Percentiles rank a stretch among this genome's conserved stretches.
phyloP scores from a whole-genome alignment of 2,329 filamentous ascomycete genomes.

The Bipolaris victoriae region DNA sequence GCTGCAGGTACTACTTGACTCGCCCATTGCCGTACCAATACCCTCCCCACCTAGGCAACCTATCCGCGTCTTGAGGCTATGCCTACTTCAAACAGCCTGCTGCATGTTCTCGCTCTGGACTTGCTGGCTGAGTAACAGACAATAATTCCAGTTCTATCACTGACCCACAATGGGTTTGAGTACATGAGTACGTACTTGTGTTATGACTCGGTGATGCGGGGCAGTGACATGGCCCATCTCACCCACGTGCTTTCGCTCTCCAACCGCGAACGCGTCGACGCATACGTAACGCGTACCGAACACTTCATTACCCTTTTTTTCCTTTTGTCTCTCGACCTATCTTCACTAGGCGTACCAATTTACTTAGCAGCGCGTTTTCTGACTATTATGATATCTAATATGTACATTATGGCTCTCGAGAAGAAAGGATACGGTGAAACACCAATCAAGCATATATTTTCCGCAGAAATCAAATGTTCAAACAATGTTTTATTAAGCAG shows the following conservation, averaged over 20 bases:
- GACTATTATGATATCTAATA: background rate
- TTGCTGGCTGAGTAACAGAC: background rate
- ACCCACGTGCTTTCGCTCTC: constrained; percentile 10
- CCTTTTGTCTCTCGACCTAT: background rate
- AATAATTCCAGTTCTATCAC: background rate
- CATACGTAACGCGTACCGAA: background rate
- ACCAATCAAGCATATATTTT: constrained; percentile 51
- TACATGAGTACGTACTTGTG: background rate
- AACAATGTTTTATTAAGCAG: constrained; percentile 56
- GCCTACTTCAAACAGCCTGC: background rate
- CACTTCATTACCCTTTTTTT: background rate
- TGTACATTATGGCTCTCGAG: constrained; percentile 20
- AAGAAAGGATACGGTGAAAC: constrained; percentile 20
- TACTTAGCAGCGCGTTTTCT: background rate
- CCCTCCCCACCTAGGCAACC: constrained; percentile 9
- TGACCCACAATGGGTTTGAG: background rate
- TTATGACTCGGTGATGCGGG: background rate
- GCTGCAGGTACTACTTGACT: background rate
- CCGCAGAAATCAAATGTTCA: constrained; percentile 54
- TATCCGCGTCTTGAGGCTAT: constrained; percentile 5
- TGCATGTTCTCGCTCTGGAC: background rate
- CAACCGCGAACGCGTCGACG: constrained; percentile 1
- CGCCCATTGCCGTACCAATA: too few species aligned
- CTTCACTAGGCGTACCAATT: too few species aligned
- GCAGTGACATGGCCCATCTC: background rate